Conservation (phyloP, 306 rosid species). For the Lupinus albus region DNA sequence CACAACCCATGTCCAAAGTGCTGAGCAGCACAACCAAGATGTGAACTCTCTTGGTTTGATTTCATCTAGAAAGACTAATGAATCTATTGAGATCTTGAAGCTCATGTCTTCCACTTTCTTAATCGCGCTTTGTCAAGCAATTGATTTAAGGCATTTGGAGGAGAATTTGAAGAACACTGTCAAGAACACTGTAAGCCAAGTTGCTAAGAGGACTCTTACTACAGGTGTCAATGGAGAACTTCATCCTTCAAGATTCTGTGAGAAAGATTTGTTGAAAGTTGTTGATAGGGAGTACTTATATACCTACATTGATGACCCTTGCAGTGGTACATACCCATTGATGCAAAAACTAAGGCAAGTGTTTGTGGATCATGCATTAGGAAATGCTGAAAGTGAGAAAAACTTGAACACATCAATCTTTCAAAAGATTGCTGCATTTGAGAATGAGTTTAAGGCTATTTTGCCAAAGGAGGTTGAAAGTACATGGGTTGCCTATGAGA, state of each 20-base stretch:
- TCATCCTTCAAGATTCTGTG: constrained; percentile 82
- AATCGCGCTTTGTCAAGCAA: constrained; percentile 82
- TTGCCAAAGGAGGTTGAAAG: constrained; percentile 84
- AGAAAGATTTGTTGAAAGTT: constrained; percentile 76
- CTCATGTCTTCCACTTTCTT: constrained; percentile 84
- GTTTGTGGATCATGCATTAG: constrained; percentile 75
- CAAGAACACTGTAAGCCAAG: constrained; percentile 69
- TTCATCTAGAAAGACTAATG: constrained; percentile 77
- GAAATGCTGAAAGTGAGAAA: constrained; percentile 62
- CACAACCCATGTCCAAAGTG: constrained; percentile 87
- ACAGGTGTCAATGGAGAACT: constrained; percentile 73
- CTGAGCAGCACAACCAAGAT: constrained; percentile 92
- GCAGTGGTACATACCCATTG: constrained; percentile 76
- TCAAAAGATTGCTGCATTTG: constrained; percentile 76
- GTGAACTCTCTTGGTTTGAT: constrained; percentile 89
- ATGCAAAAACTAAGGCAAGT: constrained; percentile 84
- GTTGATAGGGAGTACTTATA: constrained; percentile 73
- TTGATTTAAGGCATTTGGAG: constrained; percentile 90
- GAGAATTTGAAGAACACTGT: constrained; percentile 75
- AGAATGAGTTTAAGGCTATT: constrained; percentile 63
- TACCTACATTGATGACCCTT: constrained; percentile 76
- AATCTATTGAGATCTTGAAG: constrained; percentile 73
- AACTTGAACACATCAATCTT: constrained; percentile 69
- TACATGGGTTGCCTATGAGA: constrained; percentile 59
- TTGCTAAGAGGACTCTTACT: constrained; percentile 79